Evolutionary conservation across 208 protist genomes (phyloP).

Genomic region (Angomonas ambiguus): DNA sequence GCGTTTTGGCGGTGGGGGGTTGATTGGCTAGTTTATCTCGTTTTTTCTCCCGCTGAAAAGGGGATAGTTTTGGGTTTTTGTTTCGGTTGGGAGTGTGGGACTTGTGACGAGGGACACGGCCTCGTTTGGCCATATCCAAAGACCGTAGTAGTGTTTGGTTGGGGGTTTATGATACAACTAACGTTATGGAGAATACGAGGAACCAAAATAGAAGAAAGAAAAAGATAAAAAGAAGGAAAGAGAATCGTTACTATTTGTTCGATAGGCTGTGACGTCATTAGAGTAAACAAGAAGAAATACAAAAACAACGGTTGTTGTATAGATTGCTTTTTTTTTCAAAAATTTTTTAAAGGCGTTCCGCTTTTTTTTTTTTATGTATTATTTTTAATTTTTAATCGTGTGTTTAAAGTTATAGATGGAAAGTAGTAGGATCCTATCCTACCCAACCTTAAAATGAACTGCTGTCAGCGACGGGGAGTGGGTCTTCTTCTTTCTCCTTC

Average conservation of each 20-base stretch:
- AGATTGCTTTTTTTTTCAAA: too few relatives aligned
- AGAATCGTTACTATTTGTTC: too few relatives aligned
- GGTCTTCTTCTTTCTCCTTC: slow-evolving; percentile 18
- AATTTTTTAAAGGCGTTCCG: slow-evolving; percentile 3
- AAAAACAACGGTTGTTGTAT: too few relatives aligned
- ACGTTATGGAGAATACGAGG: slow-evolving; percentile 7
- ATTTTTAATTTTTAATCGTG: too few relatives aligned
- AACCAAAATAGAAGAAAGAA: slow-evolving; percentile 20
- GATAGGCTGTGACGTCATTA: too few relatives aligned
- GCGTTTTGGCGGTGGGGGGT: slow-evolving; percentile 36
- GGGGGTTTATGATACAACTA: slow-evolving; percentile 1
- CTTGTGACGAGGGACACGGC: slow-evolving; percentile 75
- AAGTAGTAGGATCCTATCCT: too few relatives aligned
- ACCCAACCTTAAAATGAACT: too few relatives aligned
- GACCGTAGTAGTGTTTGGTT: background rate
- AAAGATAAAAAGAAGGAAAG: slow-evolving; percentile 12
- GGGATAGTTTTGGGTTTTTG: slow-evolving; percentile 85
- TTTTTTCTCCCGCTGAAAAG: slow-evolving; percentile 79
- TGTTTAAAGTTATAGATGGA: too few relatives aligned
- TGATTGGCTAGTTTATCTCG: slow-evolving; percentile 70
- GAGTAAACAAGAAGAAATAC: too few relatives aligned
- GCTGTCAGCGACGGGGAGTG: background rate
- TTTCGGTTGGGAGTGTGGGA: slow-evolving; percentile 61
- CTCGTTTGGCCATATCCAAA: slow-evolving; percentile 54
- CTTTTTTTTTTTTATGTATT: too few relatives aligned